Evolutionary conservation across 768 basidiomycete species (phyloP).

Genomic region (Xanthoconium purpureum): DNA sequence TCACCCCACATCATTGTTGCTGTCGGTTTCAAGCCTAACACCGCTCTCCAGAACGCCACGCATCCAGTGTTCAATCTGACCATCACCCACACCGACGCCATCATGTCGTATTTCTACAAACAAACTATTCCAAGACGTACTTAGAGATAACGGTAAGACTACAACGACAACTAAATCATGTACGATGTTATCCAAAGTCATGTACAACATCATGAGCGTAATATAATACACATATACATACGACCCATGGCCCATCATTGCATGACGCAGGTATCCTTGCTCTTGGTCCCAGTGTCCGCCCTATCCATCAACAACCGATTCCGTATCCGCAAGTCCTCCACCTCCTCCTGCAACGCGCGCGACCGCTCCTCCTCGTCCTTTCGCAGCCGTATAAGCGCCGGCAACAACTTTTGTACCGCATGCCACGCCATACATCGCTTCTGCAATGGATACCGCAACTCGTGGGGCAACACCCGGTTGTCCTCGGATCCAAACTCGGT

Average conservation of each 20-base stretch:
- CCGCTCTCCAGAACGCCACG: slow-evolving; percentile 64
- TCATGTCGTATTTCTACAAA: slow-evolving; percentile 73
- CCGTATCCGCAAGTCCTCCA: slow-evolving; percentile 49
- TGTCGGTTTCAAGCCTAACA: neutral
- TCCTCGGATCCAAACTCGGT: slow-evolving; percentile 17
- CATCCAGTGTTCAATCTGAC: slow-evolving; percentile 79
- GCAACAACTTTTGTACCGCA: slow-evolving; percentile 41
- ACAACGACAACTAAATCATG: neutral
- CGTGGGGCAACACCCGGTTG: slow-evolving; percentile 8
- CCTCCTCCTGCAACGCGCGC: slow-evolving; percentile 40
- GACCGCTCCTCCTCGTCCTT: slow-evolving; percentile 42
- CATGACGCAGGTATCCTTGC: slow-evolving; percentile 30
- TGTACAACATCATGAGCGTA: neutral
- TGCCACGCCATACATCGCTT: slow-evolving; percentile 39
- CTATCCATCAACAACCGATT: slow-evolving; percentile 43
- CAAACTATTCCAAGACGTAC: slow-evolving; percentile 46
- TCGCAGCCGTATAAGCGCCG: slow-evolving; percentile 42
- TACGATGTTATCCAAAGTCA: no score
- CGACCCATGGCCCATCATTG: slow-evolving; percentile 13
- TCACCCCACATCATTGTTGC: neutral
- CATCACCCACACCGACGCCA: slow-evolving; percentile 57
- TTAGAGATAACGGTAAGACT: neutral
- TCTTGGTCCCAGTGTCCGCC: slow-evolving; percentile 6
- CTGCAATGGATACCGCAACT: slow-evolving; percentile 5
- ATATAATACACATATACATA: neutral